Evolutionary conservation across 768 basidiomycete species (phyloP), one percentile per base, ranked within the genome.

Genomic region (Xanthoconium purpureum): DNA sequence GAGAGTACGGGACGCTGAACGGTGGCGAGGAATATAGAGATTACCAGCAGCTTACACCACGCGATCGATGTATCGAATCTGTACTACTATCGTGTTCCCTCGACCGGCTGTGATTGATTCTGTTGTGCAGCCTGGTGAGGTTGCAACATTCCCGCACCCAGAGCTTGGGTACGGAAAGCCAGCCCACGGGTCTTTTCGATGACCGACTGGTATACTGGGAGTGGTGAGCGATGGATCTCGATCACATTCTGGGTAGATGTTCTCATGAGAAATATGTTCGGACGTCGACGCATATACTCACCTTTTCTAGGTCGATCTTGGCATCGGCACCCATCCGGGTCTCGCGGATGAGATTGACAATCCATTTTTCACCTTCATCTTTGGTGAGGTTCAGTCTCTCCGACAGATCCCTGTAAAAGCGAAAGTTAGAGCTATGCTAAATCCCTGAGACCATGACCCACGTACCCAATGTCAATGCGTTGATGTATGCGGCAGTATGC

Each of bases 281-380:
- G 11, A 24, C 30, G 32, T 36, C 2, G 37, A 43, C 15, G 9
- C 15, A 39, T 44, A 30, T 6, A 32, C 55, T 39, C 58, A 91
- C 94, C 80, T 96, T 94, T 73, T 95, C 94, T 29, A 98, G 80
- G 72, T 98, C 96, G 57, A 98, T 98, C 77, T 96, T 97, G 50
- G 96, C 96, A 64, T 98, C 96, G 1, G 91, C 88, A 14, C 93
- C 93, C 89, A 96, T 93, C 45, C 94, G 84, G 7, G 95, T 96
- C 74, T 98, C 97, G 35, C 97, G 86, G 66, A 98, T 97, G 58
- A 98, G 88, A 77, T 98, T 98, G 66, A 98, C 97, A 59, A 98
- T 96, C 96, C 96, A 99, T 66, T 96, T 96, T 71, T 99, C 97
- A 49, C 96, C 97, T 68, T 98, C 97, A 61, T 94, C 94, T 40